Evolutionary conservation across 1,284 basidiomycete species (phyloP).

Genomic region (Trametes hirsuta): DNA sequence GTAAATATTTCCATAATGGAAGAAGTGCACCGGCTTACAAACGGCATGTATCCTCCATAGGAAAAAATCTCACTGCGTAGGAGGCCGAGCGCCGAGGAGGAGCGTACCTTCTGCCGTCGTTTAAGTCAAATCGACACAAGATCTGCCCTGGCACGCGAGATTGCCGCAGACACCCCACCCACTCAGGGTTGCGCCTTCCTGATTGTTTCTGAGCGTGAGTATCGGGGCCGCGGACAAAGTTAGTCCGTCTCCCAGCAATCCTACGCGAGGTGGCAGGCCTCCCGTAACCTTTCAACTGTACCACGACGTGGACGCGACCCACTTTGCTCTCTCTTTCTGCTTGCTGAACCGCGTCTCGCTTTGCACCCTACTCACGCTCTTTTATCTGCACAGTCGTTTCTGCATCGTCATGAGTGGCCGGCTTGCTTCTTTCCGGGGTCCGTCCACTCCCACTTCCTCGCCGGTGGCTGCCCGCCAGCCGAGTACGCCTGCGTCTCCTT

Average conservation of each 20-base stretch:
- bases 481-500: slow-evolving; percentile 54
- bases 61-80: background rate
- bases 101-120: slow-evolving; percentile 1
- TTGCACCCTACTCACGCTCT: background rate
- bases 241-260: background rate
- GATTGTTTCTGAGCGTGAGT: slow-evolving; percentile 14
- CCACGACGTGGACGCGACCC: background rate
- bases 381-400: slow-evolving; percentile 5
- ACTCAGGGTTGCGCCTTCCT: slow-evolving; percentile 2
- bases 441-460: slow-evolving; percentile 70
- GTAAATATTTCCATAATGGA: background rate
- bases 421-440: slow-evolving; percentile 75
- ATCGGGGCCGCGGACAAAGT: background rate
- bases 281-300: background rate
- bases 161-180: slow-evolving; percentile 11
- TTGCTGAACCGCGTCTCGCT: background rate
- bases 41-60: background rate
- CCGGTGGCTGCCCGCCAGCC: slow-evolving; percentile 53
- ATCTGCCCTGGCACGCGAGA: slow-evolving; percentile 19
- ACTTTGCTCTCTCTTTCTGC: background rate
- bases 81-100: slow-evolving; percentile 1
- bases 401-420: slow-evolving; percentile 42
- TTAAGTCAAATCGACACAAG: slow-evolving; percentile 10
- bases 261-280: background rate
- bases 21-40: background rate